Evolutionary conservation across 2,329 filamentous ascomycete species (phyloP), one percentile per base, ranked within the genome.

Genomic region (Talaromyces sp.): DNA sequence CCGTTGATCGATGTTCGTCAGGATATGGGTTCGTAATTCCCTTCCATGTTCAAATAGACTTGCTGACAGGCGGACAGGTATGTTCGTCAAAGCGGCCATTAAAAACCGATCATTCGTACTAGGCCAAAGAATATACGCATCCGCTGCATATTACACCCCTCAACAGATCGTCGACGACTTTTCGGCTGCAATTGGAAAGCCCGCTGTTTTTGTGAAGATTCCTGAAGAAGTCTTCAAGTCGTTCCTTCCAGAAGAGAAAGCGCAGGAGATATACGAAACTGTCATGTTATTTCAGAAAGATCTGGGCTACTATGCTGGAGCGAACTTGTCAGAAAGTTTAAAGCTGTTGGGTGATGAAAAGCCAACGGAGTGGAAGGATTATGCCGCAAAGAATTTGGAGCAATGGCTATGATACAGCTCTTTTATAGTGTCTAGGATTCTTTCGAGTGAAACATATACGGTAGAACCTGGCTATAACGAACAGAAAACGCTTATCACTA

Each of bases 261-360:
- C 78, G 69, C 54, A 83, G 65, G 85, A 87, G 72, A 65, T 86
- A 71, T 74, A 83, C 38, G 81, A 87, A 73, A 87, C 85, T 67
- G 81, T 85, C 73, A 73, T 80, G 47, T 75, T 87, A 56, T 73
- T 87, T 65, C 77, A 81, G 63, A 31, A 31, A 13, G 78, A 83
- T 25, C 82, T 79, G 34, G 84, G 85, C 0, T 87, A 87, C 68
- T 87, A 80, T 70, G 80, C 79, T 5, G 82, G 82, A 10, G 81
- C 69, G 25, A 64, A 67, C 34, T 65, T 76, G 25, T 68, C 70
- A 8, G 68, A 71, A 5, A 75, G 69, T 27, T 67, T 70, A 25
- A 67, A 69, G 29, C 62, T 75, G 58, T 49, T 75, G 19, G 72
- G 25, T 29, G 5, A 73, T 58, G 61, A 67, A 22, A 72, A 71